These are phyloP conservation scores for Nectriaceae sp. DNA, from an alignment of 2,329 filamentous ascomycete genomes.

Conservation along the genomic window DNA sequence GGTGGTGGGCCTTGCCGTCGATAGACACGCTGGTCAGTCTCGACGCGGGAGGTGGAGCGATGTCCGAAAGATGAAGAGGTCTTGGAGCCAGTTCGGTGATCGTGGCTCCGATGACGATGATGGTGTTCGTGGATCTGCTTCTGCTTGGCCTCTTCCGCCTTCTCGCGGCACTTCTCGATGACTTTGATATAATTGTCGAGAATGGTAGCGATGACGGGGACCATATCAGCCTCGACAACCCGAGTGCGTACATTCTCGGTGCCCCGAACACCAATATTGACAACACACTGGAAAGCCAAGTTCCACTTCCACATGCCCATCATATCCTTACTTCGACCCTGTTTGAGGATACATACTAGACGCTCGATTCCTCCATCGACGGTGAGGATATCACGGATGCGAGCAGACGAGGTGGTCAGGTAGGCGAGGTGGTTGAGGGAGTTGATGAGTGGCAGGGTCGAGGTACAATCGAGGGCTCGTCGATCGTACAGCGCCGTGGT, in stretches of 20 bases:
- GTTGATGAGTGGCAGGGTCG: slow-evolving; percentile 95
- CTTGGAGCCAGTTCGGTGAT: slow-evolving; percentile 50
- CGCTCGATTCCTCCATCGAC: slow-evolving; percentile 98
- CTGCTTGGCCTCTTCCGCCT: slow-evolving; percentile 79
- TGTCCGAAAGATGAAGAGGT: slow-evolving; percentile 53
- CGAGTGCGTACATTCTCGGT: slow-evolving; percentile 92
- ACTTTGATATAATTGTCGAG: slow-evolving; percentile 98
- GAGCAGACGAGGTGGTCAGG: slow-evolving; percentile 94
- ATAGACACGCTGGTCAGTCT: slow-evolving; percentile 61
- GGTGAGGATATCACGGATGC: slow-evolving; percentile 95
- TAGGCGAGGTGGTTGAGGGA: slow-evolving; percentile 98
- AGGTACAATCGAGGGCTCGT: slow-evolving; percentile 96
- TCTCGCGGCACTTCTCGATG: slow-evolving; percentile 86
- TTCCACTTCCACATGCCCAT: slow-evolving; percentile 99
- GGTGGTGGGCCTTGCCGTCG: slow-evolving; percentile 83
- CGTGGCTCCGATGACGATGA: slow-evolving; percentile 51
- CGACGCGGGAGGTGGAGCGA: slow-evolving; percentile 50
- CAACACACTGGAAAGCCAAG: slow-evolving; percentile 96
- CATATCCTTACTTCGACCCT: slow-evolving; percentile 94
- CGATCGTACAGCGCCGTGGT: slow-evolving; percentile 98
- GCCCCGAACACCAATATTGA: slow-evolving; percentile 96
- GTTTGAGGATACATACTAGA: slow-evolving; percentile 95
- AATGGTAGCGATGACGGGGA: slow-evolving; percentile 96
- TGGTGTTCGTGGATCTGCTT: slow-evolving; percentile 61
- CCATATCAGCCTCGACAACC: slow-evolving; percentile 98